Conservation (phyloP, 495 filamentous ascomycete species). For the Xylaria bambusicola region DNA sequence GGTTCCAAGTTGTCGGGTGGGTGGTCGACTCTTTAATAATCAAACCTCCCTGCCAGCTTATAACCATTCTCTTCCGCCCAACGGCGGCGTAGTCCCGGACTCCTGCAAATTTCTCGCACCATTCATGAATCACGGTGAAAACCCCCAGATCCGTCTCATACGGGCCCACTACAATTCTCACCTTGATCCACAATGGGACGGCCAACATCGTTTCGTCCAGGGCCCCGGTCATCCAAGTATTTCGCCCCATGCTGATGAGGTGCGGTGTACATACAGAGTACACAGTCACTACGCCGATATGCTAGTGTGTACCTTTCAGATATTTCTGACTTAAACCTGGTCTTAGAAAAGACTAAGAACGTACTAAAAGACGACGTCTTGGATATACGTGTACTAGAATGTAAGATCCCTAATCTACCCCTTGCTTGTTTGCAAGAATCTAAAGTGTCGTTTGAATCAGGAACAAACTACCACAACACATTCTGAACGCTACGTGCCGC, state of each 20-base stretch:
- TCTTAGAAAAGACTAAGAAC: too few species aligned
- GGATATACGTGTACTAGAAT: too few species aligned
- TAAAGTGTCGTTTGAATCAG: too few species aligned
- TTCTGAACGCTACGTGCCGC: too few species aligned
- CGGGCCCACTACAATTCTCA: conserved; percentile 6
- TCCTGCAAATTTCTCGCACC: conserved; percentile 10
- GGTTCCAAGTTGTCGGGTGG: conserved; percentile 12
- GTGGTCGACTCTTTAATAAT: conserved; percentile 9
- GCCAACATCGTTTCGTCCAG: conserved; percentile 1
- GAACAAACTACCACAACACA: too few species aligned
- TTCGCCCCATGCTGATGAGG: conserved; percentile 5
- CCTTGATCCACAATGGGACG: conserved; percentile 2
- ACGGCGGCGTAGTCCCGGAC: not conserved
- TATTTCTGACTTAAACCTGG: too few species aligned
- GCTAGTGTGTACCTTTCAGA: too few species aligned
- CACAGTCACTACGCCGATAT: too few species aligned
- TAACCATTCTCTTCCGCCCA: not conserved
- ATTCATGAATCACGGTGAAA: conserved; percentile 14
- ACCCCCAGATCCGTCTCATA: conserved; percentile 4
- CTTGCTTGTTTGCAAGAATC: too few species aligned
- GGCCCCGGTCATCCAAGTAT: conserved; percentile 1
- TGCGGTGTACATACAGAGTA: too few species aligned
- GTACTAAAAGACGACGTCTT: too few species aligned
- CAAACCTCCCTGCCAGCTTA: not conserved
- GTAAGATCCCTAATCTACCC: too few species aligned